Percentiles rank a stretch among this genome's conserved stretches.
Evolutionary conservation across 139 green algal genomes (phyloP).

Genomic region (Closterium sp.): DNA sequence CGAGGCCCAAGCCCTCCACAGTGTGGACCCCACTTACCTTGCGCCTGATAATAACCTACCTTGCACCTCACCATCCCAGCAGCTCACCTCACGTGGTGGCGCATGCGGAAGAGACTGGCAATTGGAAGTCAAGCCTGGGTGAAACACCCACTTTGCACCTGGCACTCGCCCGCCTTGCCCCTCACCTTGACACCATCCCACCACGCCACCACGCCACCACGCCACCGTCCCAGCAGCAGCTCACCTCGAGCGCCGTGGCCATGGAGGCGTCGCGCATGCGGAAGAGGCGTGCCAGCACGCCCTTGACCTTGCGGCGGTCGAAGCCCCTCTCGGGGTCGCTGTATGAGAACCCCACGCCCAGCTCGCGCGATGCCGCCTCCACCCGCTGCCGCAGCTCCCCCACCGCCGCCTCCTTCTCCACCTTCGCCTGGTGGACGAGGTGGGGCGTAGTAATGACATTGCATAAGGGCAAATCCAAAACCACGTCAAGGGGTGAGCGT

Average conservation of each 20-base stretch:
- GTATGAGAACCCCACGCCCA: constrained; percentile 71
- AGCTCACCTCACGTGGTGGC: no score
- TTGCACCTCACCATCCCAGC: no score
- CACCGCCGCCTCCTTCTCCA: constrained; percentile 6
- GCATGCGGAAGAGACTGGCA: no score
- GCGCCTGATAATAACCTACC: no score
- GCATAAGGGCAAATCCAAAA: background rate
- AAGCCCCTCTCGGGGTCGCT: constrained; percentile 71
- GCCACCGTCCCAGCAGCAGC: background rate
- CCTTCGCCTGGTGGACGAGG: background rate
- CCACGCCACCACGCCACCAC: no score
- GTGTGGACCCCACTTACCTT: no score
- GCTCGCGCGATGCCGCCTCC: background rate
- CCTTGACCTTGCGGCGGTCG: constrained; percentile 65
- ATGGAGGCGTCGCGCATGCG: constrained; percentile 67
- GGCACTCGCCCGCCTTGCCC: no score
- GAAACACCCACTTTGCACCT: no score
- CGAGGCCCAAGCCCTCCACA: no score
- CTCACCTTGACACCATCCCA: no score
- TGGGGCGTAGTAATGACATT: constrained; percentile 7
- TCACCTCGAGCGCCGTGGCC: constrained; percentile 87
- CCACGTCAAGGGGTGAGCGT: no score
- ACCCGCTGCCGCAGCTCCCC: background rate
- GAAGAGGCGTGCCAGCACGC: constrained; percentile 82
- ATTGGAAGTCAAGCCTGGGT: no score